Conservation (phyloP, 768 basidiomycete genomes). For the Podaxis sp. region DNA sequence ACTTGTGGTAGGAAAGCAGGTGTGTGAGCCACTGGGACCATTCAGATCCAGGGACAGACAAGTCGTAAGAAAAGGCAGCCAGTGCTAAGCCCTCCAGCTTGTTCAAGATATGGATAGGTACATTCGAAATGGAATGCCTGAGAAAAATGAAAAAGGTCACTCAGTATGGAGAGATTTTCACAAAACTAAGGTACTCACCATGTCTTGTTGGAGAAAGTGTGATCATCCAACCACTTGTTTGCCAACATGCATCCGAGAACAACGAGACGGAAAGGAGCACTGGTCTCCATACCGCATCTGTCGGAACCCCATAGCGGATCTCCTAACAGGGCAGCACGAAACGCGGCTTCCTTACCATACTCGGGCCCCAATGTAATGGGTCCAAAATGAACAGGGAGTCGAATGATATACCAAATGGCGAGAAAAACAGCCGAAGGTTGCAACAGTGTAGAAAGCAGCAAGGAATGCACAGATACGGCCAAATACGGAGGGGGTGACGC, state of each 20-base stretch:
- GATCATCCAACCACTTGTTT: constrained; percentile 88
- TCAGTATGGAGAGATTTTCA: constrained; percentile 6
- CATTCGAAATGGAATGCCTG: constrained; percentile 80
- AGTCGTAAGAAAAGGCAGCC: constrained; percentile 67
- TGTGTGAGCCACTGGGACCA: constrained; percentile 76
- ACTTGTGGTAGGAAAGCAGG: constrained; percentile 61
- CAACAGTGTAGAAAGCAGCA: constrained; percentile 74
- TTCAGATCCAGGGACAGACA: constrained; percentile 59
- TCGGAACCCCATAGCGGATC: constrained; percentile 42
- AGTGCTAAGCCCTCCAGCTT: constrained; percentile 68
- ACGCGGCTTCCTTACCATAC: constrained; percentile 56
- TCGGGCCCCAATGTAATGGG: constrained; percentile 49
- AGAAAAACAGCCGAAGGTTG: constrained; percentile 81
- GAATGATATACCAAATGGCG: constrained; percentile 80
- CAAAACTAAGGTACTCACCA: constrained; percentile 49
- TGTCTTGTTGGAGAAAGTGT: constrained; percentile 88
- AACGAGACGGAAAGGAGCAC: constrained; percentile 70
- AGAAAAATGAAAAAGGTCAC: constrained; percentile 5
- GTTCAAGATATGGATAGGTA: constrained; percentile 70
- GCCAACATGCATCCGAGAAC: constrained; percentile 83
- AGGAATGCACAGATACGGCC: constrained; percentile 61
- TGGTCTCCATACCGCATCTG: constrained; percentile 49
- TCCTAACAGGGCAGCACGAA: constrained; percentile 63
- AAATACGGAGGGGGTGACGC: constrained; percentile 51
- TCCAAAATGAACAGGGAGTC: constrained; percentile 68